phyloP scores from a whole-genome alignment of 2,329 filamentous ascomycete species.

The Talaromyces verruculosus region DNA sequence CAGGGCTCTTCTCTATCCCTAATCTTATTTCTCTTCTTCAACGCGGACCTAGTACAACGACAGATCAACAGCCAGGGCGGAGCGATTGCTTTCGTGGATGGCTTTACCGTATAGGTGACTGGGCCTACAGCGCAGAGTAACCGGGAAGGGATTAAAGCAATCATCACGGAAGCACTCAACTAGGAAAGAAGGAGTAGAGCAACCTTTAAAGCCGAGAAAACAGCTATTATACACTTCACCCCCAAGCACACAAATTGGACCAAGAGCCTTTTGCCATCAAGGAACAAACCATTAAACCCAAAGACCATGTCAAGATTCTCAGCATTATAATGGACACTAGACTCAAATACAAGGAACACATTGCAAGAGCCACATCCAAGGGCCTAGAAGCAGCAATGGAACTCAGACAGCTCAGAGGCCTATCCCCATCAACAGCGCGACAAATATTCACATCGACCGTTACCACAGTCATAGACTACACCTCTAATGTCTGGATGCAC shows the following conservation, averaged over 20 bases:
- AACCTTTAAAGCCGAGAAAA: conserved; percentile 38
- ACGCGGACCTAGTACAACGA: conserved; percentile 38
- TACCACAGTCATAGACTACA: too few relatives aligned
- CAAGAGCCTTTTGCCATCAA: neutral
- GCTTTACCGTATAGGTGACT: neutral
- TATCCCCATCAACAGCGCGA: too few relatives aligned
- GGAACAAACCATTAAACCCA: neutral
- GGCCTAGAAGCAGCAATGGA: conserved; percentile 28
- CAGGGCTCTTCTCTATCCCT: conserved; percentile 36
- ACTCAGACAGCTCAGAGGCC: too few relatives aligned
- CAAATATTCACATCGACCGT: too few relatives aligned
- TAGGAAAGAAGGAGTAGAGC: conserved; percentile 35
- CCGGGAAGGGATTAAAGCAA: neutral
- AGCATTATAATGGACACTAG: conserved; percentile 29
- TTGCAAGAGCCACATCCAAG: conserved; percentile 28
- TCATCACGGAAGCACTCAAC: conserved; percentile 25
- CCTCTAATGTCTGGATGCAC: too few relatives aligned
- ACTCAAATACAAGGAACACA: conserved; percentile 32
- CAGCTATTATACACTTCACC: conserved; percentile 37
- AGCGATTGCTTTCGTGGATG: conserved; percentile 14
- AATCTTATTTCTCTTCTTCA: conserved; percentile 42
- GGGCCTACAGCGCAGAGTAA: neutral
- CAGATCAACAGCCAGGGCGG: conserved; percentile 23
- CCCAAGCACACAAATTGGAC: neutral
- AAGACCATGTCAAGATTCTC: conserved; percentile 25